Evolutionary conservation across 345 rosid genomes (phyloP).

Genomic region (Kernera saxatilis): DNA sequence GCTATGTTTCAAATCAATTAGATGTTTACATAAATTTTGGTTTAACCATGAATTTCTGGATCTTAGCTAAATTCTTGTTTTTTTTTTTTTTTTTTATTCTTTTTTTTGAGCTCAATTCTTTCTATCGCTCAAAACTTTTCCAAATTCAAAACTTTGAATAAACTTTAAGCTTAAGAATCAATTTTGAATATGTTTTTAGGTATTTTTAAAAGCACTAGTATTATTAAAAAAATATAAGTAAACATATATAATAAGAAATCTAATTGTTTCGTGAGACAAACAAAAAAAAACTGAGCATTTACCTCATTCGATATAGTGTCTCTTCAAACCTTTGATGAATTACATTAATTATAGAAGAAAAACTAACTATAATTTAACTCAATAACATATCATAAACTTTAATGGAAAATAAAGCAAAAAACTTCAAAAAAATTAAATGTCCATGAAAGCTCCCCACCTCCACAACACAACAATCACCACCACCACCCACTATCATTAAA

Average conservation of each 20-base stretch:
- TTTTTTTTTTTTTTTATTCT: neutral
- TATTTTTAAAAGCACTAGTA: too few species aligned
- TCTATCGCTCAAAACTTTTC: neutral
- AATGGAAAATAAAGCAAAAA: neutral
- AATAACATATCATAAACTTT: neutral
- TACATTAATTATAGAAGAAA: neutral
- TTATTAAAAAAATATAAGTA: too few species aligned
- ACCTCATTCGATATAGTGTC: neutral
- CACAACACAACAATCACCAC: constrained; percentile 1
- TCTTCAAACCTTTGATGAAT: neutral
- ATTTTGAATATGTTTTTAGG: too few species aligned
- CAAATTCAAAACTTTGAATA: neutral
- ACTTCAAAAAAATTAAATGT: neutral
- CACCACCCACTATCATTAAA: constrained; percentile 18
- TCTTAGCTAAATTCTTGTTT: neutral
- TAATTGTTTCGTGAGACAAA: too few species aligned
- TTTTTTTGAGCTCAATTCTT: neutral
- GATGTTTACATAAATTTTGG: neutral
- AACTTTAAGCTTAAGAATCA: too few species aligned
- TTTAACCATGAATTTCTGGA: neutral
- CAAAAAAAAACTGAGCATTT: too few species aligned
- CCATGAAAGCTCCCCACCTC: constrained; percentile 10
- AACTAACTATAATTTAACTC: neutral
- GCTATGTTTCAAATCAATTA: neutral
- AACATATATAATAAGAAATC: too few species aligned